Evolutionary conservation across 352 stramenopile species (phyloP), one percentile per base, ranked within the genome.

Genomic region (Globisporangium viniferum): DNA sequence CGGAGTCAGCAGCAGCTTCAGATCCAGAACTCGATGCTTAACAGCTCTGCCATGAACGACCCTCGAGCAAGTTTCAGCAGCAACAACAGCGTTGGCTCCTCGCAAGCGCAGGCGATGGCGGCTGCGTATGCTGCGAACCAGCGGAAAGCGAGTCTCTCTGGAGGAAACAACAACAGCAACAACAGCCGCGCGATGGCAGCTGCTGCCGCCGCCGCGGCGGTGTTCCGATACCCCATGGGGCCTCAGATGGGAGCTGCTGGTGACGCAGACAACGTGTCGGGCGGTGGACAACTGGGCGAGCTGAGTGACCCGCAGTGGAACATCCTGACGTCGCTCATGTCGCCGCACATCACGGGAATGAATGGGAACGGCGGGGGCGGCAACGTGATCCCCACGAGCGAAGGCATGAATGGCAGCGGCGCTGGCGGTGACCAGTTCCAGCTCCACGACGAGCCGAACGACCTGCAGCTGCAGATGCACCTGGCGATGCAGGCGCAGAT

Each of bases 401-500:
- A 90, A 24, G 66, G 76, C 20, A 66, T 81, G 33, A 53, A 60
- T 31, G 33, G 71, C 31, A 68, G 24, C 31, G 70, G 24, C 18
- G 78, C 59, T 31, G 36, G 71, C 33, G 70, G 29, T 18, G 80
- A 89, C 22, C 66, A 75, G 60, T 91, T 91, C 72, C 68, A 84
- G 68, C 71, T 93, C 33, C 73, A 91, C 5, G 80, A 89, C 31
- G 80, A 86, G 29, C 66, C 82, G 22, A 80, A 68, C 3, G 82
- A 94, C 61, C 65, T 94, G 35, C 88, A 93, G 49, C 67, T 93
- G 70, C 86, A 94, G 67, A 94, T 94, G 83, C 88, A 95, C 65
- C 67, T 93, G 70, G 85, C 86, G 22, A 94, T 96, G 86, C 87
- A 94, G 69, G 84, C 86, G 60, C 88, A 96, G 62, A 96, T 96